A percentile compares a stretch with the other conserved stretches of the same genome.
Conservation (phyloP, 1,139 yeast species). For the Pneumocystis oryctolagi region DNA sequence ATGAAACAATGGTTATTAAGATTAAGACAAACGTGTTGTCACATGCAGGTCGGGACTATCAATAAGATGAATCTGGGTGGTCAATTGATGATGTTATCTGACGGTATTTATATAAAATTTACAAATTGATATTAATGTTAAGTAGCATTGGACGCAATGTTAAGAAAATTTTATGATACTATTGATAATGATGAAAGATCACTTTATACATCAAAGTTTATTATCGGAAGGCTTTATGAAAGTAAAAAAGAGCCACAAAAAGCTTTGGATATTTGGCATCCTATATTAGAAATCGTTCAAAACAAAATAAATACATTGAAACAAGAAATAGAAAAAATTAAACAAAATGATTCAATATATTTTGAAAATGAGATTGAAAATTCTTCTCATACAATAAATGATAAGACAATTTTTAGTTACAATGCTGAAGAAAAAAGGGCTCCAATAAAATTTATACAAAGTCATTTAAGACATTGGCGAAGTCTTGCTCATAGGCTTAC, state of each 20-base stretch:
- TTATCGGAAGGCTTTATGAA: constrained; percentile 53
- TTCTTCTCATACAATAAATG: constrained; percentile 14
- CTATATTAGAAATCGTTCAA: constrained; percentile 26
- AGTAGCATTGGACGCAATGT: constrained; percentile 52
- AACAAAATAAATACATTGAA: constrained; percentile 22
- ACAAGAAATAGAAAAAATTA: constrained; percentile 16
- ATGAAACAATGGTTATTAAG: constrained; percentile 43
- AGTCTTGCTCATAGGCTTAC: constrained; percentile 60
- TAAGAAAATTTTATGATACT: constrained; percentile 37
- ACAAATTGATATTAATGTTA: constrained; percentile 36
- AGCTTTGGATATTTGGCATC: constrained; percentile 35
- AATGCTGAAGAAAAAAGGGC: constrained; percentile 4
- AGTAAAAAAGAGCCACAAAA: constrained; percentile 34
- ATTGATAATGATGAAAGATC: constrained; percentile 37
- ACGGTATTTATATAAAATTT: not conserved
- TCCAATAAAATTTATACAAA: constrained; percentile 17
- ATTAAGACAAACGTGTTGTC: constrained; percentile 69
- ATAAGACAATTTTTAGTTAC: not conserved
- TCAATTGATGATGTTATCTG: not conserved
- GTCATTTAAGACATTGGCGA: constrained; percentile 29
- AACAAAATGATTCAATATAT: constrained; percentile 13
- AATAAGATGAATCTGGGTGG: constrained; percentile 18
- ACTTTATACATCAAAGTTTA: constrained; percentile 32
- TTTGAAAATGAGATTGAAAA: constrained; percentile 21
- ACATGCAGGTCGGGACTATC: constrained; percentile 51